phyloP scores from a whole-genome alignment of 495 filamentous ascomycete genomes.

The Trichoderma reesei region DNA sequence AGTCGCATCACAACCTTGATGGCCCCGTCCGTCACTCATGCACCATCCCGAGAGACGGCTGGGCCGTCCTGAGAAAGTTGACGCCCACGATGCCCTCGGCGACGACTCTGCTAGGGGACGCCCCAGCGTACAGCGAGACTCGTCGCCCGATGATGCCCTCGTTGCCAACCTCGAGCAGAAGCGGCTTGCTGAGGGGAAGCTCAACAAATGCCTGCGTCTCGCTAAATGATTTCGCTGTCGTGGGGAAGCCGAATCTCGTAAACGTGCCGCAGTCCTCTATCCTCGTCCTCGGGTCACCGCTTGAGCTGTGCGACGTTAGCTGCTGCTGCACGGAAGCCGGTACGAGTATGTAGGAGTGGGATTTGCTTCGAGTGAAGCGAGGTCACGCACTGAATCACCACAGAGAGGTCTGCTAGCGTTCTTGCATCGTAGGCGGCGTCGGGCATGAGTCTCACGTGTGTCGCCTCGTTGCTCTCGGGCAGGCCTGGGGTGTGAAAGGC shows the following conservation, averaged over 20 bases:
- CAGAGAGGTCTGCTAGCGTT: conserved; percentile 9
- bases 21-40: not conserved
- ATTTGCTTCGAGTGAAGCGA: not conserved
- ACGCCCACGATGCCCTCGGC: conserved; percentile 40
- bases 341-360: not conserved
- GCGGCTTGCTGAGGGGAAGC: conserved; percentile 22
- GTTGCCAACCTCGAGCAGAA: conserved; percentile 30
- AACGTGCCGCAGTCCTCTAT: conserved; percentile 26
- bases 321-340: not conserved
- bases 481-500: conserved; percentile 19
- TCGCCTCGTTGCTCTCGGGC: conserved; percentile 18
- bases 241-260: conserved; percentile 22
- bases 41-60: not conserved
- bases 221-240: not conserved
- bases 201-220: conserved; percentile 15
- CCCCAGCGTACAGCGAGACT: conserved; percentile 28
- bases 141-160: conserved; percentile 39
- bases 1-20: not conserved
- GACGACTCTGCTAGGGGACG: conserved; percentile 16
- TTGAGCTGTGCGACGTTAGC: conserved; percentile 19
- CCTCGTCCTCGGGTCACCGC: conserved; percentile 26
- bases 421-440: not conserved
- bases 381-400: conserved; percentile 22
- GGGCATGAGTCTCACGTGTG: conserved; percentile 16
- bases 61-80: conserved; percentile 20